phyloP scores from a whole-genome alignment of 2,329 filamentous ascomycete species.

The Arthrinium phaeospermum region DNA sequence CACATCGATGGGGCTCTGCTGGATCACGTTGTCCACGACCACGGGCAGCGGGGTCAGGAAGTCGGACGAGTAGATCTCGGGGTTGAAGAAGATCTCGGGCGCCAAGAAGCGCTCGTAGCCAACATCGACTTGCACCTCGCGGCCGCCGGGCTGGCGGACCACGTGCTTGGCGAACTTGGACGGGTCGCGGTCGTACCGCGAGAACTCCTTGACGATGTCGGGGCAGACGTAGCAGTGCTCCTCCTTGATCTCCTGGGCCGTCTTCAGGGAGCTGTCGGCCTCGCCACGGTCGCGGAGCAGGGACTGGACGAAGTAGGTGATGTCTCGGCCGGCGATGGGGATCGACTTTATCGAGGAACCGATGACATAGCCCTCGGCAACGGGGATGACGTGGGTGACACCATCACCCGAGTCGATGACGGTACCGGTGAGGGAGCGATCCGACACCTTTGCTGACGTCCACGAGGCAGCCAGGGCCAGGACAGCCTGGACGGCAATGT shows the following conservation, averaged over 20 bases:
- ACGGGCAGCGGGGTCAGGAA: conserved; percentile 94
- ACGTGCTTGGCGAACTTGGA: conserved; percentile 90
- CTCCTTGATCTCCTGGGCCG: conserved; percentile 97
- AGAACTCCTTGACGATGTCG: conserved; percentile 98
- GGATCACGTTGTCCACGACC: conserved; percentile 96
- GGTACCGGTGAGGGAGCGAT: conserved; percentile 93
- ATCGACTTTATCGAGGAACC: conserved; percentile 99
- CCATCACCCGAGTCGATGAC: conserved; percentile 99
- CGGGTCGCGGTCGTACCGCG: conserved; percentile 90
- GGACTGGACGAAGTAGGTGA: conserved; percentile 98
- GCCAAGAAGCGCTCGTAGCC: conserved; percentile 98
- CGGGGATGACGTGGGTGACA: conserved; percentile 98
- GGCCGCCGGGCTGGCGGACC: conserved; percentile 84
- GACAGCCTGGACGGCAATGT: conserved; percentile 97
- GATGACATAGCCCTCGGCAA: conserved; percentile 98
- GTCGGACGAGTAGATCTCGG: conserved; percentile 98
- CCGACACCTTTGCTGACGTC: conserved; percentile 97
- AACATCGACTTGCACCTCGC: conserved; percentile 85
- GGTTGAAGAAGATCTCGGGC: conserved; percentile 99
- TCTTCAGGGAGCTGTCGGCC: conserved; percentile 95
- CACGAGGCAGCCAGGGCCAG: conserved; percentile 95
- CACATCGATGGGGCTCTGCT: conserved; percentile 97
- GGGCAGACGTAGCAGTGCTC: conserved; percentile 98
- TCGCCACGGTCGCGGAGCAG: conserved; percentile 95
- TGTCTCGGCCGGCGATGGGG: conserved; percentile 95